Conservation (phyloP, 441 rosid genomes). For the Rhodomyrtus psidioides region DNA sequence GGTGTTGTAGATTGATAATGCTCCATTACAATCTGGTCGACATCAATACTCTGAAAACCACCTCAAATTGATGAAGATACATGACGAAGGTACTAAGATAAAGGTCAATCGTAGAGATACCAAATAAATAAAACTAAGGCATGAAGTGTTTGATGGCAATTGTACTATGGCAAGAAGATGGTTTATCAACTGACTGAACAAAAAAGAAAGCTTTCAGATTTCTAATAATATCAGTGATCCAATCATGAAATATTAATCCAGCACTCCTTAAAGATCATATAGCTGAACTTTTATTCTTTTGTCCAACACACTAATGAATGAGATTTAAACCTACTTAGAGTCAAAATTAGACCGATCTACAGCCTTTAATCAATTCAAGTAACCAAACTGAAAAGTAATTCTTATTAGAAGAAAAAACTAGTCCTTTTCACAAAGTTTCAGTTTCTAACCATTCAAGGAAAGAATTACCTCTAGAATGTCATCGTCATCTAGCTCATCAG, state of each 20-base stretch:
- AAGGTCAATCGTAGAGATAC: neutral
- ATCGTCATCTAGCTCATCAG: slow-evolving; percentile 66
- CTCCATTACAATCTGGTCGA: slow-evolving; percentile 84
- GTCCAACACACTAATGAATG: neutral
- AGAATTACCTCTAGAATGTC: slow-evolving; percentile 68
- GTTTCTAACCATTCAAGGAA: neutral
- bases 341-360: neutral
- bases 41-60: slow-evolving; percentile 68
- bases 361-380: neutral
- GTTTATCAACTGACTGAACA: neutral
- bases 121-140: neutral
- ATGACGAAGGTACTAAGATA: neutral
- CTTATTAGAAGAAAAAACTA: neutral
- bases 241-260: neutral
- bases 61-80: neutral
- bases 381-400: neutral
- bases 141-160: neutral
- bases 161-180: neutral
- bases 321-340: neutral
- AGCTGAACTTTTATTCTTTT: neutral
- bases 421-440: neutral
- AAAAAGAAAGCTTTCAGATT: neutral
- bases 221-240: neutral
- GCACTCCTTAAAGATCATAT: neutral
- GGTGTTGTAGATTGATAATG: slow-evolving; percentile 84